Percentiles rank a stretch among this genome's conserved stretches.
Evolutionary conservation across 352 stramenopile genomes (phyloP).

Genomic region (Thraustochytrium striatum): DNA sequence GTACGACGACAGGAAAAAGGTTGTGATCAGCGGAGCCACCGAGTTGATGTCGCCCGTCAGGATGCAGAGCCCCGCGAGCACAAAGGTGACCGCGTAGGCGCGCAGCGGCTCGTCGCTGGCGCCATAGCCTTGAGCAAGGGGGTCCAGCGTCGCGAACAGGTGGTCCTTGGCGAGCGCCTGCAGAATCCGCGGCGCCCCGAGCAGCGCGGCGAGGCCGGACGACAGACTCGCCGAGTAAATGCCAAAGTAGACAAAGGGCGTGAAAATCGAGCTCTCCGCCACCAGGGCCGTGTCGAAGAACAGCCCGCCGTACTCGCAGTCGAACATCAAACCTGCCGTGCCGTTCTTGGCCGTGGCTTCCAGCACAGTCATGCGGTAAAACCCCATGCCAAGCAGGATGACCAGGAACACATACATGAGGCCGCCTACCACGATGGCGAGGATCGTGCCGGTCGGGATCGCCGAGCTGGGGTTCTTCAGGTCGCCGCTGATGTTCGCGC

Average conservation of each 20-base stretch:
- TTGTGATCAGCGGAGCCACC: constrained; percentile 69
- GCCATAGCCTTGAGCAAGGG: constrained; percentile 59
- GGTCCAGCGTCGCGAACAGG: constrained; percentile 58
- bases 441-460: constrained; percentile 50
- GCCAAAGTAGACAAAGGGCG: constrained; percentile 64
- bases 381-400: constrained; percentile 45
- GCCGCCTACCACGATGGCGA: constrained; percentile 25
- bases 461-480: constrained; percentile 46
- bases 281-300: constrained; percentile 66
- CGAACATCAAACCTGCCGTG: constrained; percentile 53
- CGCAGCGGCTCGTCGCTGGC: constrained; percentile 65
- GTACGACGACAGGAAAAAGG: constrained; percentile 72
- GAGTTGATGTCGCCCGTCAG: constrained; percentile 65
- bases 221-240: constrained; percentile 68
- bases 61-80: constrained; percentile 65
- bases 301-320: constrained; percentile 61
- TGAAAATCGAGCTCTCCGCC: constrained; percentile 63
- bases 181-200: constrained; percentile 66
- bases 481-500: constrained; percentile 53
- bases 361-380: constrained; percentile 4
- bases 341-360: neutral
- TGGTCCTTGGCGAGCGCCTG: constrained; percentile 67
- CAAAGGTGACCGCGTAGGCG: constrained; percentile 63
- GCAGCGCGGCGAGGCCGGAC: constrained; percentile 63
- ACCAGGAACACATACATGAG: constrained; percentile 50